Percentiles rank a stretch among this genome's conserved stretches.
Evolutionary conservation across 768 basidiomycete genomes (phyloP).

Genomic region (Trametes gibbosa): DNA sequence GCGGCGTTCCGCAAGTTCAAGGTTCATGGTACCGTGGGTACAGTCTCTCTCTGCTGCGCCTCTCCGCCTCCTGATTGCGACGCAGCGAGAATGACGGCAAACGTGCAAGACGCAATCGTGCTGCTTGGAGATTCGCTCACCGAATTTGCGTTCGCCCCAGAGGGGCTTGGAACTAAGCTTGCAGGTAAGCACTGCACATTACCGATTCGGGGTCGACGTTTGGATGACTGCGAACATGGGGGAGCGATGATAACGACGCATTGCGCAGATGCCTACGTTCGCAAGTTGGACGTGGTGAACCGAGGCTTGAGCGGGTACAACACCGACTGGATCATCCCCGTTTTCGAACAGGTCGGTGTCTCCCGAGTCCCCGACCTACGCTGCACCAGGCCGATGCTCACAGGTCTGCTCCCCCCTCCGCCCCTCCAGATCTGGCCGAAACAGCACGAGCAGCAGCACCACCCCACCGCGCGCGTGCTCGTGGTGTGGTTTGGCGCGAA

Average conservation of each 20-base stretch:
- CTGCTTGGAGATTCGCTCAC: slow-evolving; percentile 85
- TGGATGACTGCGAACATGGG: no score
- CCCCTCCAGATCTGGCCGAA: slow-evolving; percentile 54
- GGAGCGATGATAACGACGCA: no score
- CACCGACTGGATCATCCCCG: slow-evolving; percentile 80
- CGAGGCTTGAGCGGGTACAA: slow-evolving; percentile 85
- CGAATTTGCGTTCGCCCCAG: slow-evolving; percentile 56
- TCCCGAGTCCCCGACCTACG: not conserved
- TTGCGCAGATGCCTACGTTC: slow-evolving; percentile 66
- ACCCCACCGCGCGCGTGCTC: slow-evolving; percentile 64
- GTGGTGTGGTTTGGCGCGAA: slow-evolving; percentile 91
- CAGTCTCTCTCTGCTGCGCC: no score
- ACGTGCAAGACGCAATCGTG: slow-evolving; percentile 62
- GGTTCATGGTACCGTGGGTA: no score
- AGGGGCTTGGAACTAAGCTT: slow-evolving; percentile 67
- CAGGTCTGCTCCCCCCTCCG: no score
- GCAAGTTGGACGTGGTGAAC: slow-evolving; percentile 85
- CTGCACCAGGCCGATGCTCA: not conserved
- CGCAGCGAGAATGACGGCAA: slow-evolving; percentile 46
- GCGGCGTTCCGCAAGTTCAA: no score
- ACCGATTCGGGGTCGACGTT: no score
- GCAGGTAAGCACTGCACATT: slow-evolving; percentile 45
- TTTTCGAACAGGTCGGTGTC: slow-evolving; percentile 71
- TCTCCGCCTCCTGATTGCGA: no score
- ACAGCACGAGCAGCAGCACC: slow-evolving; percentile 42